These are phyloP conservation scores for Neonectria faginata DNA, from an alignment of 2,329 filamentous ascomycete species.

Conservation along the genomic window DNA sequence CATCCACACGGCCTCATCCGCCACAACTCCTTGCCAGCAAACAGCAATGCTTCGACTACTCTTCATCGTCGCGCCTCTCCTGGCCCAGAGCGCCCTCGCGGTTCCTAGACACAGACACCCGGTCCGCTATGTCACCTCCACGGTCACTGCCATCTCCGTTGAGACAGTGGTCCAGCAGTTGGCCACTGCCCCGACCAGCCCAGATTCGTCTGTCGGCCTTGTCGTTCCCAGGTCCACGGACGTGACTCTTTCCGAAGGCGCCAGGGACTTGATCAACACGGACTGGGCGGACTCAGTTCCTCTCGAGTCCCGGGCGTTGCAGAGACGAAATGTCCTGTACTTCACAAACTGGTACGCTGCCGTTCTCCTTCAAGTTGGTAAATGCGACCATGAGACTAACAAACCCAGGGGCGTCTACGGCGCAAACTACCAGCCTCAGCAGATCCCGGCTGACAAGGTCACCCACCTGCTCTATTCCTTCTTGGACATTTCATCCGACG, in stretches of 20 bases:
- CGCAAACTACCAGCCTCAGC: constrained; percentile 76
- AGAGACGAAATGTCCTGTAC: constrained; percentile 59
- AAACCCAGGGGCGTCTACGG: constrained; percentile 74
- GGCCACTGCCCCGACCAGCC: not conserved
- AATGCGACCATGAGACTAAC: constrained; percentile 5
- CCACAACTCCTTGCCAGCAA: constrained; percentile 5
- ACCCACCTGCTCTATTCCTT: constrained; percentile 79
- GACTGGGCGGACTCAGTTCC: not conserved
- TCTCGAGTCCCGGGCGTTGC: constrained; percentile 31
- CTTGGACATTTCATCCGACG: constrained; percentile 58
- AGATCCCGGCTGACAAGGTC: constrained; percentile 74
- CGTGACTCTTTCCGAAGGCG: not conserved
- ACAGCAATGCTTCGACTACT: constrained; percentile 42
- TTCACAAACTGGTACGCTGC: constrained; percentile 65
- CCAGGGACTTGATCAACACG: not conserved
- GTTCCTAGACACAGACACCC: constrained; percentile 30
- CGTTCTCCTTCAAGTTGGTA: not conserved
- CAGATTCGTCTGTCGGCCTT: not conserved
- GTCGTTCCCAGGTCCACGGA: not conserved
- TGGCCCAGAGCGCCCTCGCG: constrained; percentile 42
- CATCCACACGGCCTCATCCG: constrained; percentile 17
- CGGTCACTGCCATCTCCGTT: not conserved
- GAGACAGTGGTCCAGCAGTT: not conserved
- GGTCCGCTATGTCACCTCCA: constrained; percentile 24
- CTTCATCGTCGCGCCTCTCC: constrained; percentile 39